phyloP scores from a whole-genome alignment of 73 alveolate species.

The Breviolum minutum region DNA sequence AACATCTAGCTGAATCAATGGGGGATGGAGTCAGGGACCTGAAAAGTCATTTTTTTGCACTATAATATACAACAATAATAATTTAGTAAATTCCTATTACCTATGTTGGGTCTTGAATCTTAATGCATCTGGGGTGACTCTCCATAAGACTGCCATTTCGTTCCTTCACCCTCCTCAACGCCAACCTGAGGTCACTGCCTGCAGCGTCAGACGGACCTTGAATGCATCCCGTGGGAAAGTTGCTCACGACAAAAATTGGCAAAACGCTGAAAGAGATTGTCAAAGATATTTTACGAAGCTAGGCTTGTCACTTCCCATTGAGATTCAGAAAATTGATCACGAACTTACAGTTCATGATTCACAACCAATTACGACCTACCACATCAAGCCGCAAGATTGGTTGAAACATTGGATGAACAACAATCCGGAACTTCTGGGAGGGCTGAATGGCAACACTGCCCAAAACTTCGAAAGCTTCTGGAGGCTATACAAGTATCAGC shows the following conservation, averaged over 20 bases:
- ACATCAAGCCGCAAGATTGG: background rate
- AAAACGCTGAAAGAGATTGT: background rate
- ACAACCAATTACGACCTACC: background rate
- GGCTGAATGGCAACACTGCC: background rate
- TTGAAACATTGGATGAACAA: background rate
- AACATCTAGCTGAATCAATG: conserved; percentile 10
- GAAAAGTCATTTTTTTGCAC: background rate
- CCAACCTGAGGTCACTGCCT: background rate
- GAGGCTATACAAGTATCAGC: background rate
- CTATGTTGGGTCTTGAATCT: background rate
- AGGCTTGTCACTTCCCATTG: background rate
- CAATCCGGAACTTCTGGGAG: background rate
- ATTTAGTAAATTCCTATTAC: too few species aligned
- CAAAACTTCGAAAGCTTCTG: background rate
- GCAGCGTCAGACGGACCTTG: background rate
- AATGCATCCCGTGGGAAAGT: background rate
- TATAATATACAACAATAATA: too few species aligned
- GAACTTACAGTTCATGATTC: background rate
- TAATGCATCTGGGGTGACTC: background rate
- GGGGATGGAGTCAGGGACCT: background rate
- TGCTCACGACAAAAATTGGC: too few species aligned
- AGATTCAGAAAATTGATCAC: background rate
- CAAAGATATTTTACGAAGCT: background rate
- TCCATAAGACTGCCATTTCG: background rate
- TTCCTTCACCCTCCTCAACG: background rate